Conservation (phyloP, 2,329 filamentous ascomycete species). For the Ceratocystis smalleyi region DNA sequence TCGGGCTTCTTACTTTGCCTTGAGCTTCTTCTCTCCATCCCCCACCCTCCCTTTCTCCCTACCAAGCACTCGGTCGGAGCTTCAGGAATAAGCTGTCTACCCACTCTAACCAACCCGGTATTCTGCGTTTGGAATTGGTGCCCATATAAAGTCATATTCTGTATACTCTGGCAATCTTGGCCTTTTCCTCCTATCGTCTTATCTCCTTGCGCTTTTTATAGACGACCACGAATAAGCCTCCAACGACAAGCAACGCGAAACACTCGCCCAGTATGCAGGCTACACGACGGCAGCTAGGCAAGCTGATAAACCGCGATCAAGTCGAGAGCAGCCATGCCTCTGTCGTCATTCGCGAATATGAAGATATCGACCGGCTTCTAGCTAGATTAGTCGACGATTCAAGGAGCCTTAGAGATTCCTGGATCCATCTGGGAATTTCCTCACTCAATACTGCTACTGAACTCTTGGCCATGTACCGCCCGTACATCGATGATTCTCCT, state of each 20-base stretch:
- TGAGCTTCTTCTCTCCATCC: background rate
- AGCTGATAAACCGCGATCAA: slow-evolving; percentile 49
- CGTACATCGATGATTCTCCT: slow-evolving; percentile 47
- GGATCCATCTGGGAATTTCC: slow-evolving; percentile 54
- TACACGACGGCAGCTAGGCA: slow-evolving; percentile 60
- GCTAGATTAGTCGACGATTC: slow-evolving; percentile 61
- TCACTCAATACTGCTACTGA: slow-evolving; percentile 52
- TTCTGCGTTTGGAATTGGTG: background rate
- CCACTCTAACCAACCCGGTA: background rate
- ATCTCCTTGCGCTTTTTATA: background rate
- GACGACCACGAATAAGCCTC: background rate
- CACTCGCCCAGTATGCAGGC: slow-evolving; percentile 46
- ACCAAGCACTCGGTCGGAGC: background rate
- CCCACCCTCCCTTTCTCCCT: background rate
- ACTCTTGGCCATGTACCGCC: slow-evolving; percentile 60
- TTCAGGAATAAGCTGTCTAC: background rate
- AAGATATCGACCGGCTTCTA: slow-evolving; percentile 61
- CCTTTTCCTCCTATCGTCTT: background rate
- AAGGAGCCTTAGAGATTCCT: slow-evolving; percentile 62
- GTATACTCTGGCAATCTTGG: background rate
- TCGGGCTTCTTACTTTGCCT: background rate
- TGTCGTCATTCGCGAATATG: slow-evolving; percentile 61
- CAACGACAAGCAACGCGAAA: background rate
- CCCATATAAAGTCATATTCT: background rate
- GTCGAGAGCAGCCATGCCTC: slow-evolving; percentile 65